Percentiles rank a stretch among this genome's conserved stretches.
Evolutionary conservation across 1,284 basidiomycete genomes (phyloP).

Genomic region (Somion occarium): DNA sequence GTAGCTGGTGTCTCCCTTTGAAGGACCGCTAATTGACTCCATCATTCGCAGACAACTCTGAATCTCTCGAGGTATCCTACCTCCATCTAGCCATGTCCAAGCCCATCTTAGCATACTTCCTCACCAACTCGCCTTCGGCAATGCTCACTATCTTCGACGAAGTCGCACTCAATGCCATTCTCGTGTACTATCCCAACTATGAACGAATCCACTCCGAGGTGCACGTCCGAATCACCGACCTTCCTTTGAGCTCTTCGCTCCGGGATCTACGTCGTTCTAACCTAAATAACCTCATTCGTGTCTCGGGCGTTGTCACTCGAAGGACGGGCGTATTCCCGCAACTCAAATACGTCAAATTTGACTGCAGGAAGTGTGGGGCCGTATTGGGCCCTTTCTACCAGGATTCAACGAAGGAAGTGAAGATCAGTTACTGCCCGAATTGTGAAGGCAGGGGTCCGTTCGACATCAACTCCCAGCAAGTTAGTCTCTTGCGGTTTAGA

Average conservation of each 20-base stretch:
- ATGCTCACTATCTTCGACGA: slow-evolving; percentile 96
- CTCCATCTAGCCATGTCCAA: slow-evolving; percentile 88
- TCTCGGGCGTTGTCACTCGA: slow-evolving; percentile 96
- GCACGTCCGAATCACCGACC: slow-evolving; percentile 93
- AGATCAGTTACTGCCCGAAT: slow-evolving; percentile 90
- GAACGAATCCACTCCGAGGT: slow-evolving; percentile 97
- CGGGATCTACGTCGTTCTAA: slow-evolving; percentile 92
- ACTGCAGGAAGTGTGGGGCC: slow-evolving; percentile 90
- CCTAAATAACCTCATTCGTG: slow-evolving; percentile 93
- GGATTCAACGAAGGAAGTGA: slow-evolving; percentile 92
- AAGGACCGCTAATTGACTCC: no score
- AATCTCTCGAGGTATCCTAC: slow-evolving; percentile 96
- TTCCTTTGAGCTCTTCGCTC: slow-evolving; percentile 86
- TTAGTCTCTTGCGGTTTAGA: slow-evolving; percentile 27
- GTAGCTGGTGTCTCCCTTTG: slow-evolving; percentile 33
- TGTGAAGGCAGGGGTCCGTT: slow-evolving; percentile 96
- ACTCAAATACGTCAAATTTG: slow-evolving; percentile 99
- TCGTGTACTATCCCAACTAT: slow-evolving; percentile 95
- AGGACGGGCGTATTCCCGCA: slow-evolving; percentile 97
- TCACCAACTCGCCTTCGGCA: slow-evolving; percentile 89
- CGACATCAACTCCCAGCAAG: slow-evolving; percentile 94
- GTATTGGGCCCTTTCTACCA: slow-evolving; percentile 97
- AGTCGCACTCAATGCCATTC: slow-evolving; percentile 90
- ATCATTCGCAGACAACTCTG: slow-evolving; percentile 83
- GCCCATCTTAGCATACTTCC: slow-evolving; percentile 94